Percentiles rank a stretch among this genome's conserved stretches.
Conservation (phyloP, 202 grass and related monocot species). For the Carex sylvatica region DNA sequence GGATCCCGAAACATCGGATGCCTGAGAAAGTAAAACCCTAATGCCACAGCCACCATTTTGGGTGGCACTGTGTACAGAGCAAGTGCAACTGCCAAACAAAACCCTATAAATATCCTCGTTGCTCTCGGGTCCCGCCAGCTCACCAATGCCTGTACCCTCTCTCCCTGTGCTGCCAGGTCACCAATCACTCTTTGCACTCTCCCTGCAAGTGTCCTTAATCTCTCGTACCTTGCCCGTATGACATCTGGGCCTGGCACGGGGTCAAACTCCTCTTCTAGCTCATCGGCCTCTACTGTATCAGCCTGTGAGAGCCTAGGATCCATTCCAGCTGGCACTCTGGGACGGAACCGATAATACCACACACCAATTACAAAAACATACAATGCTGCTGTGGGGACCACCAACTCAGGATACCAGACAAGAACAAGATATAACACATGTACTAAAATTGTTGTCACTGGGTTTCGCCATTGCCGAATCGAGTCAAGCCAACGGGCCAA, state of each 20-base stretch:
- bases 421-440: conserved; percentile 90
- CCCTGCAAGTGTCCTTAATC: conserved; percentile 59
- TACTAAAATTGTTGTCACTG: conserved; percentile 69
- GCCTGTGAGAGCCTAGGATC: conserved; percentile 85
- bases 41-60: conserved; percentile 88
- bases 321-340: conserved; percentile 62
- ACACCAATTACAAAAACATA: conserved; percentile 82
- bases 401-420: conserved; percentile 96
- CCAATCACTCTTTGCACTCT: conserved; percentile 86
- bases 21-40: conserved; percentile 91
- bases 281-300: conserved; percentile 78
- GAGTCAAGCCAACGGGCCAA: conserved; percentile 73
- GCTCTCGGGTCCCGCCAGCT: conserved; percentile 96
- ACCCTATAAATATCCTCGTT: conserved; percentile 78
- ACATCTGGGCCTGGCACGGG: conserved; percentile 64
- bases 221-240: conserved; percentile 58
- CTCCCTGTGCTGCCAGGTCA: conserved; percentile 90
- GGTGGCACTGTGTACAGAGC: conserved; percentile 77
- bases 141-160: conserved; percentile 85
- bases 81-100: conserved; percentile 71
- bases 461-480: conserved; percentile 64
- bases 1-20: conserved; percentile 94
- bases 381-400: conserved; percentile 73
- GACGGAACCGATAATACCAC: conserved; percentile 91
- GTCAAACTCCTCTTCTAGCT: conserved; percentile 96